Conservation (phyloP, 2,329 filamentous ascomycete genomes). For the Madurella fahalii region DNA sequence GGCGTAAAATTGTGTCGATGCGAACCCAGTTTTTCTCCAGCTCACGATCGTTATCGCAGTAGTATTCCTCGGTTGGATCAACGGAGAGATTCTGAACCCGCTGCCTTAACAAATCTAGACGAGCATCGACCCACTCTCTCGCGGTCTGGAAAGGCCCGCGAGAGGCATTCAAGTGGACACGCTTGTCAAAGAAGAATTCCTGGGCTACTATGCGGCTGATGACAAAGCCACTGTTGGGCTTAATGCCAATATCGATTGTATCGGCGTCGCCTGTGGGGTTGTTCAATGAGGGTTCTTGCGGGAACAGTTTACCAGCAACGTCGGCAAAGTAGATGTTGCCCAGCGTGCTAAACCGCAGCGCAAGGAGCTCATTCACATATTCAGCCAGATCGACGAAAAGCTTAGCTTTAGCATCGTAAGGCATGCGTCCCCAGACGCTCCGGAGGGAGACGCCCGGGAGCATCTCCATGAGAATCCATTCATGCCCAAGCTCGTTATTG, state of each 20-base stretch:
- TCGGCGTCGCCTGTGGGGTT: background rate
- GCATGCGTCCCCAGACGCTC: slow-evolving; percentile 11
- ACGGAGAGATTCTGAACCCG: slow-evolving; percentile 9
- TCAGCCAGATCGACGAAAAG: slow-evolving; percentile 13
- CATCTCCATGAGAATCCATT: slow-evolving; percentile 17
- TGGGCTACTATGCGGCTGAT: slow-evolving; percentile 14
- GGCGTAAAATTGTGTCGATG: slow-evolving; percentile 6
- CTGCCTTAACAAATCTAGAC: slow-evolving; percentile 6
- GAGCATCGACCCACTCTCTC: slow-evolving; percentile 6
- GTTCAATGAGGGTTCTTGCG: background rate
- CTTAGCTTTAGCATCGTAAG: background rate
- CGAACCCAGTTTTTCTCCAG: slow-evolving; percentile 1
- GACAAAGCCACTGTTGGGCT: slow-evolving; percentile 6
- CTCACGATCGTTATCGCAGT: slow-evolving; percentile 14
- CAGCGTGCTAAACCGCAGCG: slow-evolving; percentile 15
- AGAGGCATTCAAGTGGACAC: slow-evolving; percentile 8
- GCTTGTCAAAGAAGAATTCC: slow-evolving; percentile 18
- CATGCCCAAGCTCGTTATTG: slow-evolving; percentile 15
- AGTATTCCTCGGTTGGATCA: slow-evolving; percentile 4
- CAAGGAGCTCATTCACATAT: slow-evolving; percentile 10
- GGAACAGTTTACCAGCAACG: slow-evolving; percentile 4
- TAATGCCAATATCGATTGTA: slow-evolving; percentile 6
- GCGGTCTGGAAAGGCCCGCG: slow-evolving; percentile 12
- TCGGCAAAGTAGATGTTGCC: slow-evolving; percentile 16
- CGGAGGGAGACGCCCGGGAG: slow-evolving; percentile 13